These are phyloP conservation scores for Candolleomyces aberdarensis DNA, from an alignment of 768 basidiomycete species.

Conservation along the genomic window DNA sequence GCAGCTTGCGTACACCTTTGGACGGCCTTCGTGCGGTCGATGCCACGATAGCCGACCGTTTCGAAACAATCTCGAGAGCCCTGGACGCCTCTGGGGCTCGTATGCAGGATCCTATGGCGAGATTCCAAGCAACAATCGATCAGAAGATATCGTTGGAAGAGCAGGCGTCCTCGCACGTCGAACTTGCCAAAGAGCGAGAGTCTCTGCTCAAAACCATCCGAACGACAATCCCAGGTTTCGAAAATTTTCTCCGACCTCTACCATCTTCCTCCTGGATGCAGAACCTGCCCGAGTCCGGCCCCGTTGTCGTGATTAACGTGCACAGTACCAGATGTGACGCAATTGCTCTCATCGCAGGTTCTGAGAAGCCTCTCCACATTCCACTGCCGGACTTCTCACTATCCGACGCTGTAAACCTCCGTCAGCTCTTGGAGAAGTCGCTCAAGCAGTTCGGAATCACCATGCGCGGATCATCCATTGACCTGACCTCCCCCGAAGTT, in stretches of 20 bases:
- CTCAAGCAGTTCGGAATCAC: background rate
- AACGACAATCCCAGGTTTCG: constrained; percentile 14
- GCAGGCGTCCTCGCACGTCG: constrained; percentile 10
- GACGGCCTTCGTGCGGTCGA: constrained; percentile 13
- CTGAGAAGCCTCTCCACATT: constrained; percentile 3
- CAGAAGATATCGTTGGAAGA: background rate
- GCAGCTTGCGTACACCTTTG: constrained; percentile 20
- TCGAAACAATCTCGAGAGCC: constrained; percentile 11
- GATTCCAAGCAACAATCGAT: too few relatives aligned
- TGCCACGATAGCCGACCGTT: constrained; percentile 9
- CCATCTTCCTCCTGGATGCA: background rate
- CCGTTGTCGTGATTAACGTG: constrained; percentile 36
- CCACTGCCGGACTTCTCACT: background rate
- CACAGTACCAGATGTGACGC: constrained; percentile 33
- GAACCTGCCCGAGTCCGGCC: constrained; percentile 16
- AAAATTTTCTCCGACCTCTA: constrained; percentile 18
- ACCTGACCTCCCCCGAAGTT: background rate
- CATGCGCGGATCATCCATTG: background rate
- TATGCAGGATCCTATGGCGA: too few relatives aligned
- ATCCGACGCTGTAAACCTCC: background rate
- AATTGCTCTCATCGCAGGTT: constrained; percentile 23
- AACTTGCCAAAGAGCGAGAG: constrained; percentile 18
- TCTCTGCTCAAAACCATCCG: constrained; percentile 11
- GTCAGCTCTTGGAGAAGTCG: background rate
- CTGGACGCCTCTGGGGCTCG: constrained; percentile 10